Conservation (phyloP, 2,329 filamentous ascomycete genomes). For the Aspergillus ochraceus region DNA sequence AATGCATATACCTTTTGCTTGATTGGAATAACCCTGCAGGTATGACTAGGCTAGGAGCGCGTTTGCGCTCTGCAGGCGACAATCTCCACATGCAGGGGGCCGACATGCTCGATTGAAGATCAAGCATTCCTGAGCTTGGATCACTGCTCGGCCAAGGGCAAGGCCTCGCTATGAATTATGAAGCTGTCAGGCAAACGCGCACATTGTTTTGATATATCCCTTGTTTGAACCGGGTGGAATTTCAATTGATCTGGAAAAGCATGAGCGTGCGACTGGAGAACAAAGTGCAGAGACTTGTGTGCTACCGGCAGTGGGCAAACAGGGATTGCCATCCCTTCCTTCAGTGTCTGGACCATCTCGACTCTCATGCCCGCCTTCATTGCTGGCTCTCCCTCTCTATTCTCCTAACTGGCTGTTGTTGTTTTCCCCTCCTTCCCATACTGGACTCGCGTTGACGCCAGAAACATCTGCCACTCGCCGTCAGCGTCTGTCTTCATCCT, state of each 20-base stretch:
- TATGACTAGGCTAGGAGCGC: background rate
- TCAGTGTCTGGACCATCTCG: constrained; percentile 3
- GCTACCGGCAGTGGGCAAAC: constrained; percentile 1
- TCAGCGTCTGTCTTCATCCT: background rate
- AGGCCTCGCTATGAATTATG: background rate
- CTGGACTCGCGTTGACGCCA: background rate
- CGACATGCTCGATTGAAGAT: background rate
- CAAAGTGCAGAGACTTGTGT: constrained; percentile 1
- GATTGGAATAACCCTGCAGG: background rate
- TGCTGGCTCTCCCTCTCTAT: constrained; percentile 4
- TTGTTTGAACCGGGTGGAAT: background rate
- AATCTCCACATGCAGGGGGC: constrained; percentile 3
- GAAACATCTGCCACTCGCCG: background rate
- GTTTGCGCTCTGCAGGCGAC: background rate
- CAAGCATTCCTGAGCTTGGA: constrained; percentile 2
- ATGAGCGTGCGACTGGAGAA: background rate
- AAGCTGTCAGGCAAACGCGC: background rate
- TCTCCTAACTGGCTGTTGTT: constrained; percentile 1
- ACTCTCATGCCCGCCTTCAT: constrained; percentile 5
- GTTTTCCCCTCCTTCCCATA: background rate
- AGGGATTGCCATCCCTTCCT: constrained; percentile 6
- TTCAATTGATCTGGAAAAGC: background rate
- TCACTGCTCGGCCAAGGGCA: background rate
- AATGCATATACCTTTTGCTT: background rate
- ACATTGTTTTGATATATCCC: background rate